Base-by-base conservation (phyloP, 805 yeast species). In the Teunomyces panamensis region DNA sequence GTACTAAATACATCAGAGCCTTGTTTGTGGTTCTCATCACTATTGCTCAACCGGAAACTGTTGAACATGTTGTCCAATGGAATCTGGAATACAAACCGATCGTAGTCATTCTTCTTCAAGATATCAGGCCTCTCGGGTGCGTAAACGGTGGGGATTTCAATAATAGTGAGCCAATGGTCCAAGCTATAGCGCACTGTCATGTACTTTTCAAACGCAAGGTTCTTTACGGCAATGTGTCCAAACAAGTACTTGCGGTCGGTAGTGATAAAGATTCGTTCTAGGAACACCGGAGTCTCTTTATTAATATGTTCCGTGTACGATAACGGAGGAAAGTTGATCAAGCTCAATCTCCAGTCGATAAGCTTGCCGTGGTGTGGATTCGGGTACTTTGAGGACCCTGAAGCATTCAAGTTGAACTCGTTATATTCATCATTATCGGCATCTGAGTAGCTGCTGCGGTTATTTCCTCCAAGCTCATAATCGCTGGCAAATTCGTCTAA, bases 181-280 rank as follows among this genome's bases (percentile, higher is more conserved):
- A 83, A 72, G 0, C 96, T 81, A 67, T 89, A 91, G 46, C 90
- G 74, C 11, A 87, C 77, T 11, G 80, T 77, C 14, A 92, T 85
- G 26, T 67, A 60, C 64, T 91, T 91, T 30, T 80, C 76, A 65
- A 74, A 91, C 9, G 85, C 74, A 4, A 88, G 46, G 68, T 91
- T 92, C 57, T 81, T 79, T 26, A 87, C 97, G 2, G 92, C 87
- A 41, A 91, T 73, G 45, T 83, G 83, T 1, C 97, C 97, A 44
- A 80, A 62, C 11, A 91, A 67, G 47, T 70, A 72, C 49, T 76
- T 75, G 54, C 79, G 78, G 53, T 85, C 88, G 7, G 75, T 65
- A 32, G 83, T 74, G 26, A 89, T 68, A 54, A 80, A 79, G 4
- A 85, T 63, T 43, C 81, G 69, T 54, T 89, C 96, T 47, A 89